Conservation (phyloP, 177 flowering plant genomes). For the Vitis hybrid region DNA sequence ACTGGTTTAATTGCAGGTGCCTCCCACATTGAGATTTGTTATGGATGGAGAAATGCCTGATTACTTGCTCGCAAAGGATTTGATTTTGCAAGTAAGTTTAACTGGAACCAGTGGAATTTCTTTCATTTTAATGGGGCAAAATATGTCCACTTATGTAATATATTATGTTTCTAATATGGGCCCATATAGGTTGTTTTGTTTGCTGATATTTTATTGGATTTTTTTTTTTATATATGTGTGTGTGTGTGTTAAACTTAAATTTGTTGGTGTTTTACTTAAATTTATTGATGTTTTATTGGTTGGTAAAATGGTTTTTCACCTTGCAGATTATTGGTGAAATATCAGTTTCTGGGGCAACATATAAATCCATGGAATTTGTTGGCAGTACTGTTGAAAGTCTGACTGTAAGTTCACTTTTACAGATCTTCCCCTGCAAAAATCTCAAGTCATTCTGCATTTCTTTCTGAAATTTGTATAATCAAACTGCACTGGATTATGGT, state of each 20-base stretch:
- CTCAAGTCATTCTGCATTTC: background rate
- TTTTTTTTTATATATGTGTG: no score
- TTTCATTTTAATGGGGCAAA: background rate
- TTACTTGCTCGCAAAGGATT: conserved; percentile 93
- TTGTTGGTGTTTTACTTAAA: background rate
- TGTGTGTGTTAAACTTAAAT: no score
- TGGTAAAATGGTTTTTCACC: background rate
- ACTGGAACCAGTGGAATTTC: background rate
- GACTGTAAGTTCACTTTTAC: conserved; percentile 52
- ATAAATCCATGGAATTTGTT: conserved; percentile 97
- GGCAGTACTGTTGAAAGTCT: conserved; percentile 92
- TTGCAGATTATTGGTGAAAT: conserved; percentile 98
- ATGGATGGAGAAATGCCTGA: conserved; percentile 98
- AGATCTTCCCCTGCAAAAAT: background rate
- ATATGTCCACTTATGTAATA: no score
- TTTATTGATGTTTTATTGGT: background rate
- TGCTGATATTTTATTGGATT: no score
- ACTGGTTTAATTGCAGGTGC: conserved; percentile 58
- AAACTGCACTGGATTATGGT: background rate
- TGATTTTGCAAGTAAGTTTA: conserved; percentile 86
- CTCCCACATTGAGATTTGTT: conserved; percentile 89
- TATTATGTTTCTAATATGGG: no score
- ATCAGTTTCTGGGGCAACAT: conserved; percentile 93
- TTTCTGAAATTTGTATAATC: background rate
- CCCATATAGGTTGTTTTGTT: no score